phyloP scores from a whole-genome alignment of 106 monocot genomes.

The Iris macrosiphon region DNA sequence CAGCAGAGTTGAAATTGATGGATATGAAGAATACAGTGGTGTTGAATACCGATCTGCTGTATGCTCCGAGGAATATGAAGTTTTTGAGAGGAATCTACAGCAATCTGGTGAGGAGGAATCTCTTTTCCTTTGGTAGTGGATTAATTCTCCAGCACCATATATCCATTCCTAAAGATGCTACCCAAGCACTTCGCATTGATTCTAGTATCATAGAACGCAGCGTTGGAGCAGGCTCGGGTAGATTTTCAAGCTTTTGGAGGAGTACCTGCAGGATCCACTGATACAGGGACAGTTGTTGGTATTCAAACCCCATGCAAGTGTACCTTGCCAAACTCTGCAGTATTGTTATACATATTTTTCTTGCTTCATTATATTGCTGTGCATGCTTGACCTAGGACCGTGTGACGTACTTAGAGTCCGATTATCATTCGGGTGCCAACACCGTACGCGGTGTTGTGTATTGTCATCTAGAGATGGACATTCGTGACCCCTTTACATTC shows the following conservation, averaged over 20 bases:
- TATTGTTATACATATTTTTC: too few species aligned
- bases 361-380: too few species aligned
- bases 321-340: too few species aligned
- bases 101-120: constrained; percentile 81
- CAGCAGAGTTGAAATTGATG: constrained; percentile 73
- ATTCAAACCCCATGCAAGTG: too few species aligned
- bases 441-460: too few species aligned
- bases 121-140: constrained; percentile 83
- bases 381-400: too few species aligned
- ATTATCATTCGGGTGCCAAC: too few species aligned
- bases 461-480: too few species aligned
- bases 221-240: constrained; percentile 97
- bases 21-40: constrained; percentile 96
- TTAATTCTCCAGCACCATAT: constrained; percentile 68
- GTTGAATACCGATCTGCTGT: constrained; percentile 89
- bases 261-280: too few species aligned
- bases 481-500: too few species aligned
- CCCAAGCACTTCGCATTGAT: constrained; percentile 46
- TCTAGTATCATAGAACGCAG: constrained; percentile 62
- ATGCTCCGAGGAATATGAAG: constrained; percentile 80
- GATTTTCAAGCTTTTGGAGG: constrained; percentile 97
- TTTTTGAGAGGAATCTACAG: constrained; percentile 47
- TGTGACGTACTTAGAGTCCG: too few species aligned
- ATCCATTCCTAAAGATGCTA: constrained; percentile 57
- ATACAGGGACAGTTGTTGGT: too few species aligned